These are phyloP conservation scores for Nepenthes alata DNA, from an alignment of 179 eudicot genomes.

Conservation along the genomic window DNA sequence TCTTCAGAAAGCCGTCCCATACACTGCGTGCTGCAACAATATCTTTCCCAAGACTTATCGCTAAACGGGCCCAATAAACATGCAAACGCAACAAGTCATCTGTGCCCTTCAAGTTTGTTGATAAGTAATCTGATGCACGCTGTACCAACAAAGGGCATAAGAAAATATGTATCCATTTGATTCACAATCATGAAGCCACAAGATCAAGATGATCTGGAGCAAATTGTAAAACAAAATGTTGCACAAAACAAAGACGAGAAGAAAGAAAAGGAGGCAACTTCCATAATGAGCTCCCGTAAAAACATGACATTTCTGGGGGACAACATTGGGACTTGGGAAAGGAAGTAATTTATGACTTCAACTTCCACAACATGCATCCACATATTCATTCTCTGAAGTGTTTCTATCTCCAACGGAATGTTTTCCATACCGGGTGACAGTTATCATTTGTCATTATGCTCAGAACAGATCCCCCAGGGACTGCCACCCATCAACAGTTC, in stretches of 20 bases:
- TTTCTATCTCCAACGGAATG: too few relatives aligned
- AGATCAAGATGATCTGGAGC: not conserved
- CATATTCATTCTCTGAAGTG: not conserved
- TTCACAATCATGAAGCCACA: too few relatives aligned
- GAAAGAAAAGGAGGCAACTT: not conserved
- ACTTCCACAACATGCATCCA: not conserved
- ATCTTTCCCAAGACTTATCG: conserved; percentile 55
- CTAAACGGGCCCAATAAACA: conserved; percentile 81
- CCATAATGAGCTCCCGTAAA: too few relatives aligned
- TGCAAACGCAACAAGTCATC: conserved; percentile 54
- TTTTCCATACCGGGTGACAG: too few relatives aligned
- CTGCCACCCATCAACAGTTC: too few relatives aligned
- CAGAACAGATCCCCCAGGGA: too few relatives aligned
- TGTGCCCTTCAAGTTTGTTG: conserved; percentile 52
- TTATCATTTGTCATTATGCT: too few relatives aligned
- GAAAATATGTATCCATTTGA: not conserved
- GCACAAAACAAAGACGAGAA: not conserved
- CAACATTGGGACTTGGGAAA: not conserved
- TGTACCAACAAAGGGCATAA: conserved; percentile 13
- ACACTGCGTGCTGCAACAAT: conserved; percentile 81
- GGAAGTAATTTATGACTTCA: not conserved
- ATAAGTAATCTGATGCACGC: conserved; percentile 87
- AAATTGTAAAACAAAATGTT: not conserved
- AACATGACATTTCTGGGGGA: too few relatives aligned
- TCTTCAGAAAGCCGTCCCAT: conserved; percentile 87